Base-by-base conservation (phyloP, 192 early-diverging fungal species). In the Entrophospora sp. region DNA sequence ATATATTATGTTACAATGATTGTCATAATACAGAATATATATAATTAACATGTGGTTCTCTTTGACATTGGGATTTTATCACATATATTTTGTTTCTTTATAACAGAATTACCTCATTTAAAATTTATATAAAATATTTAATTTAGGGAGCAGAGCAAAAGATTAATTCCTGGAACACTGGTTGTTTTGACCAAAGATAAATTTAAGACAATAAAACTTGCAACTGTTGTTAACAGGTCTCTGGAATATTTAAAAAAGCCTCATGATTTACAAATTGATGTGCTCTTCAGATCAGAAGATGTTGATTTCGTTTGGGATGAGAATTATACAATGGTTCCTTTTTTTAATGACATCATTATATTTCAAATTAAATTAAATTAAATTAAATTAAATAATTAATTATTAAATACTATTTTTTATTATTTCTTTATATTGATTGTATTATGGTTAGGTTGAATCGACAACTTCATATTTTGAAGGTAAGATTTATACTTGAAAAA, bases 131-230 rank as follows among this genome's bases (percentile, higher is more conserved):
- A 18, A 5, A n/a, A 20, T 32, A 31, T 32, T 12, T 8, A n/a
- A 52, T 8, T 31, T 9, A 57, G 53, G 75, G 64, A 35, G 8
- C 71, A 78, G 24, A 77, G 76, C 1, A 84, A 80, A 56, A 73
- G 82, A 27, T 66, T 84, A 34, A 72, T 82, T 31, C 72, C 79
- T 16, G 82, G 82, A n/a, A 67, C 80, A 1, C 64, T 81, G 5
- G 80, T 84, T n/a, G 63, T 78, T 10, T 66, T 84, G 8, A 78
- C 82, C 0, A 70, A 65, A 14, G 77, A 84, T 35, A 34, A 79
- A 14, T 84, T 84, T 64, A 60, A 77, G 12, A 66, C 65, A 37
- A 69, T 77, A 31, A 73, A 77, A 12, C 67, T 84, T 18, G 82
- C 75, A 0, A 79, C 75, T 0, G 76, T 84, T 7, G 60, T 75